Evolutionary conservation across 768 basidiomycete species (phyloP).

Genomic region (Suillus occidentalis): DNA sequence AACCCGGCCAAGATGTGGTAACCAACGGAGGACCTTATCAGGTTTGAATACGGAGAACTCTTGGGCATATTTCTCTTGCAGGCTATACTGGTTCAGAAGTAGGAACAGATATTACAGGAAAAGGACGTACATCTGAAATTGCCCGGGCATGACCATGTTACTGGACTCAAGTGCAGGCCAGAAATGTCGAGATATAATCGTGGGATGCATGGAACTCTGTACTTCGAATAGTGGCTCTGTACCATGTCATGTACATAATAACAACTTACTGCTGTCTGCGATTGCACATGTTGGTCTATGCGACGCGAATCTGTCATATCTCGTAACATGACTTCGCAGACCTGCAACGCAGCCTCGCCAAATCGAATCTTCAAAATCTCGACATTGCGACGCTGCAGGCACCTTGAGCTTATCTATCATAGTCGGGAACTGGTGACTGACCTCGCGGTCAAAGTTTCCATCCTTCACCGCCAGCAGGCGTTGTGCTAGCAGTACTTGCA

Average conservation of each 20-base stretch:
- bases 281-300: constrained; percentile 85
- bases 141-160: constrained; percentile 79
- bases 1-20: constrained; percentile 87
- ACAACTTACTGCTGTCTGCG: constrained; percentile 58
- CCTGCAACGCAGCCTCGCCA: constrained; percentile 88
- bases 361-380: constrained; percentile 96
- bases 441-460: constrained; percentile 74
- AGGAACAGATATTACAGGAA: constrained; percentile 9
- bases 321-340: constrained; percentile 97
- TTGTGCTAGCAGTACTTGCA: constrained; percentile 89
- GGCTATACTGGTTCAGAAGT: constrained; percentile 37
- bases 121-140: constrained; percentile 67
- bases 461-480: constrained; percentile 78
- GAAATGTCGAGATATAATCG: constrained; percentile 90
- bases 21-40: constrained; percentile 87
- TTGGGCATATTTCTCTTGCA: constrained; percentile 73
- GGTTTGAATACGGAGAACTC: constrained; percentile 86
- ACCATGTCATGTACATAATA: not conserved
- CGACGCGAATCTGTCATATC: constrained; percentile 95
- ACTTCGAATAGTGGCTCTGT: not conserved
- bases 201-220: constrained; percentile 79
- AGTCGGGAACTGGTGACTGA: constrained; percentile 18
- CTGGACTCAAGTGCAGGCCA: constrained; percentile 87
- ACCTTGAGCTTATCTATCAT: constrained; percentile 9
- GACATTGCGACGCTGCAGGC: constrained; percentile 76